These are phyloP conservation scores for Cladobotryum mycophilum DNA, from an alignment of 2,329 filamentous ascomycete genomes.

Conservation along the genomic window DNA sequence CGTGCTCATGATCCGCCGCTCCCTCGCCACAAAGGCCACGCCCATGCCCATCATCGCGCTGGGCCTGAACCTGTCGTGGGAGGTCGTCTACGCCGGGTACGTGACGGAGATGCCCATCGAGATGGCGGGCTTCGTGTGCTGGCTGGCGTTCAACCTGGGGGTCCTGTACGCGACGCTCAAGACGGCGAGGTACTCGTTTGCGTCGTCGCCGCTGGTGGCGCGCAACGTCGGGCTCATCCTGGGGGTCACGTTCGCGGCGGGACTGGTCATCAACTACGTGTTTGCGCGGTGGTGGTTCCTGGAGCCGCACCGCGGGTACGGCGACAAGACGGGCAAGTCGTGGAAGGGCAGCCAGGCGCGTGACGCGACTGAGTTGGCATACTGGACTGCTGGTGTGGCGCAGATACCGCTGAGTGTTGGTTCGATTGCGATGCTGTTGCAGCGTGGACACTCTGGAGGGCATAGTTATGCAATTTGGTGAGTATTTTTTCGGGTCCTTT, in stretches of 20 bases:
- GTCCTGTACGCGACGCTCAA: constrained; percentile 41
- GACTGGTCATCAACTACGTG: constrained; percentile 32
- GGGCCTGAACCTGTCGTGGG: constrained; percentile 46
- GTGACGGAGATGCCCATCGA: constrained; percentile 40
- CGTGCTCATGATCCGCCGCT: constrained; percentile 40
- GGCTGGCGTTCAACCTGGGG: constrained; percentile 44
- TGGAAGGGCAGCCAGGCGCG: constrained; percentile 33
- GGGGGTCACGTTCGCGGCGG: constrained; percentile 28
- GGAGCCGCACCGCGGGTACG: constrained; percentile 33
- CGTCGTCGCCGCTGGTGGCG: constrained; percentile 33
- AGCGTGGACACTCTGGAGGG: constrained; percentile 42
- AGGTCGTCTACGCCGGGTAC: constrained; percentile 42
- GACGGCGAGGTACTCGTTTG: constrained; percentile 39
- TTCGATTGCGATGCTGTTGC: constrained; percentile 37
- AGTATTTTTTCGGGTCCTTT: constrained; percentile 27
- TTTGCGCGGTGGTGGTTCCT: constrained; percentile 44
- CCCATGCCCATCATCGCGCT: constrained; percentile 44
- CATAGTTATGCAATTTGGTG: constrained; percentile 44
- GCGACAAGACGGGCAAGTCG: constrained; percentile 40
- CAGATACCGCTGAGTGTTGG: constrained; percentile 36
- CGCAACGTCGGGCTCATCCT: constrained; percentile 34
- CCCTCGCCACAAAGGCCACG: constrained; percentile 40
- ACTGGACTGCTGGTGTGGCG: constrained; percentile 40
- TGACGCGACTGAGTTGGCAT: constrained; percentile 45
- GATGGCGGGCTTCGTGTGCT: constrained; percentile 37